Evolutionary conservation across 2,329 filamentous ascomycete genomes (phyloP).

Genomic region (Alternaria hordeiaustralica): DNA sequence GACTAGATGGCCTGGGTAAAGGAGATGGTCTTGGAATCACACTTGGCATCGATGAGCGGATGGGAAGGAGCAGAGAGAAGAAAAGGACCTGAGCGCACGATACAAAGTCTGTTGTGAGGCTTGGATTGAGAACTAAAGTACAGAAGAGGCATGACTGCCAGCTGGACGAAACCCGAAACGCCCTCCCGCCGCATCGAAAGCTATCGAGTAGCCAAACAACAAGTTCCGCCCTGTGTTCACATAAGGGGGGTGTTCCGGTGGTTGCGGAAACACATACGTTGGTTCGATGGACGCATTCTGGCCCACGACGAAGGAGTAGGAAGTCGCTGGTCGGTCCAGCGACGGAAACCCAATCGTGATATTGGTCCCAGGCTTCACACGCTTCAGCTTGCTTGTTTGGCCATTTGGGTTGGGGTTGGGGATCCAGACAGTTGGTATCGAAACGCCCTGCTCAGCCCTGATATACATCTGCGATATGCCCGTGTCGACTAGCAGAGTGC

Average conservation of each 20-base stretch:
- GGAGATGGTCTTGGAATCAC: slow-evolving; percentile 20
- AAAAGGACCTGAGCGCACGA: not conserved
- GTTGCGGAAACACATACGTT: slow-evolving; percentile 35
- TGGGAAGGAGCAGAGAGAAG: not conserved
- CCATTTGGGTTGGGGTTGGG: slow-evolving; percentile 41
- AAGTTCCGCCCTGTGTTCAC: slow-evolving; percentile 46
- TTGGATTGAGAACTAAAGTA: slow-evolving; percentile 18
- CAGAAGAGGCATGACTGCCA: slow-evolving; percentile 17
- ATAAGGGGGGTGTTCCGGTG: slow-evolving; percentile 30
- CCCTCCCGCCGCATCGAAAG: slow-evolving; percentile 43
- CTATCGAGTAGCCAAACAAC: slow-evolving; percentile 40
- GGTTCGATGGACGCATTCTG: slow-evolving; percentile 32
- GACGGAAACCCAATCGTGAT: slow-evolving; percentile 35
- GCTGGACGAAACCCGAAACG: slow-evolving; percentile 41
- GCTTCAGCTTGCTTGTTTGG: slow-evolving; percentile 33
- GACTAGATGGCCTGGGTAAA: slow-evolving; percentile 29
- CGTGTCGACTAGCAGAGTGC: slow-evolving; percentile 41
- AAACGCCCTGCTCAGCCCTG: slow-evolving; percentile 32
- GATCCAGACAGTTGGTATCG: slow-evolving; percentile 38
- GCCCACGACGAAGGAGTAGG: slow-evolving; percentile 40
- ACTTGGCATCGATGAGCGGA: not conserved
- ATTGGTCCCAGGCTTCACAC: slow-evolving; percentile 39
- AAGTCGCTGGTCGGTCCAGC: slow-evolving; percentile 18
- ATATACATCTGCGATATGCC: slow-evolving; percentile 47
- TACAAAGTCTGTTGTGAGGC: not conserved